phyloP scores from a whole-genome alignment of 1,284 basidiomycete species.

The Singerocomus inundabilis region DNA sequence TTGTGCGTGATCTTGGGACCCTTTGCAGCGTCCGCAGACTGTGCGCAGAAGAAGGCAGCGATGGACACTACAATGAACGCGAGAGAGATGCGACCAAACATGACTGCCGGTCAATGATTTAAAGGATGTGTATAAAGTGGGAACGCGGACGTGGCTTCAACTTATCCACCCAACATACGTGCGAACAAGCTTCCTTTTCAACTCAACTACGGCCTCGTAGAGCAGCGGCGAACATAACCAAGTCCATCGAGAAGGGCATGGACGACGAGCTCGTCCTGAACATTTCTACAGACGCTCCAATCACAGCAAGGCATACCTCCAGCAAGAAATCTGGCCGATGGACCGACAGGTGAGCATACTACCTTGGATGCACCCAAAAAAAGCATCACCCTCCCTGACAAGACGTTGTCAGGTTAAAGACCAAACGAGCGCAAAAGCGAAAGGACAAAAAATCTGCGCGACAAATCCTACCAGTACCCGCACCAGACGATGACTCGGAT shows the following conservation, averaged over 20 bases:
- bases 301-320: conserved; percentile 27
- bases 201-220: neutral
- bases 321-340: conserved; percentile 75
- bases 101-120: conserved; percentile 22
- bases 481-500: conserved; percentile 15
- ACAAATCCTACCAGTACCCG: conserved; percentile 19
- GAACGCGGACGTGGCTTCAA: conserved; percentile 26
- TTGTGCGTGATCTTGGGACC: conserved; percentile 87
- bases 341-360: conserved; percentile 70
- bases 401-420: conserved; percentile 55
- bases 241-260: conserved; percentile 38
- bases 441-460: conserved; percentile 42
- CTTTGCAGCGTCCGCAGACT: conserved; percentile 70
- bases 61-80: conserved; percentile 63
- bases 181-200: conserved; percentile 28
- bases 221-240: neutral
- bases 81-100: conserved; percentile 62
- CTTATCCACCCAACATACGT: conserved; percentile 3
- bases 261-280: conserved; percentile 72
- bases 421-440: conserved; percentile 64
- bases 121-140: neutral
- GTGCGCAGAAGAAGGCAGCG: conserved; percentile 66
- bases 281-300: conserved; percentile 45
- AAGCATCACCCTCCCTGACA: neutral
- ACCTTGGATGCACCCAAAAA: neutral